These are phyloP conservation scores for Alternaria sp. DNA, from an alignment of 2,329 filamentous ascomycete species.

Conservation along the genomic window DNA sequence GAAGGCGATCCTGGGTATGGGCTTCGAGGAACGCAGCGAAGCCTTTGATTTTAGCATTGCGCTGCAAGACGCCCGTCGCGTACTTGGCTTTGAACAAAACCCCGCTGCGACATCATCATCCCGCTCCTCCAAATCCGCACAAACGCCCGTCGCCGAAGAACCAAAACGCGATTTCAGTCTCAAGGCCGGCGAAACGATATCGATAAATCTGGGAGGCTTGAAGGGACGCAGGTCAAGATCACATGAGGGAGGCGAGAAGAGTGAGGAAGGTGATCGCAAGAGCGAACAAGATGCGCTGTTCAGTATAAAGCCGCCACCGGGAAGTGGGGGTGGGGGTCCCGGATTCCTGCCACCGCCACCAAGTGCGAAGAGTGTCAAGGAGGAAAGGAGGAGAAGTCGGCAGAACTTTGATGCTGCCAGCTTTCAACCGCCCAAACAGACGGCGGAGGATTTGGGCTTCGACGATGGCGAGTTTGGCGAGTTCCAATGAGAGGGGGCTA, in stretches of 20 bases:
- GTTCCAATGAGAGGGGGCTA: conserved; percentile 64
- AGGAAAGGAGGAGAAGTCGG: conserved; percentile 65
- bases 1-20: conserved; percentile 83
- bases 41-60: conserved; percentile 87
- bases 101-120: conserved; percentile 24
- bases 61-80: conserved; percentile 79
- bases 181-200: conserved; percentile 91
- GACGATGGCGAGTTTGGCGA: conserved; percentile 91
- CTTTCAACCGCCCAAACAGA: conserved; percentile 29
- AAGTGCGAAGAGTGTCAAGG: conserved; percentile 68
- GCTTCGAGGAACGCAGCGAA: conserved; percentile 86
- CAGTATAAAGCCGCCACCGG: conserved; percentile 77
- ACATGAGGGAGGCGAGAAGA: conserved; percentile 54
- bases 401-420: conserved; percentile 50
- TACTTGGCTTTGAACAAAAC: conserved; percentile 67
- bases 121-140: conserved; percentile 1
- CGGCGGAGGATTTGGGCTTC: conserved; percentile 74
- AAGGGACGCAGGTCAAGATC: conserved; percentile 57
- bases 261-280: conserved; percentile 39
- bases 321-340: conserved; percentile 36
- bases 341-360: conserved; percentile 73
- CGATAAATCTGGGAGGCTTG: conserved; percentile 73
- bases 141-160: conserved; percentile 54
- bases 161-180: conserved; percentile 79
- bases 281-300: conserved; percentile 65